Evolutionary conservation across 768 basidiomycete genomes (phyloP), one percentile per base, ranked within the genome.

Genomic region (Panellus pusillus): DNA sequence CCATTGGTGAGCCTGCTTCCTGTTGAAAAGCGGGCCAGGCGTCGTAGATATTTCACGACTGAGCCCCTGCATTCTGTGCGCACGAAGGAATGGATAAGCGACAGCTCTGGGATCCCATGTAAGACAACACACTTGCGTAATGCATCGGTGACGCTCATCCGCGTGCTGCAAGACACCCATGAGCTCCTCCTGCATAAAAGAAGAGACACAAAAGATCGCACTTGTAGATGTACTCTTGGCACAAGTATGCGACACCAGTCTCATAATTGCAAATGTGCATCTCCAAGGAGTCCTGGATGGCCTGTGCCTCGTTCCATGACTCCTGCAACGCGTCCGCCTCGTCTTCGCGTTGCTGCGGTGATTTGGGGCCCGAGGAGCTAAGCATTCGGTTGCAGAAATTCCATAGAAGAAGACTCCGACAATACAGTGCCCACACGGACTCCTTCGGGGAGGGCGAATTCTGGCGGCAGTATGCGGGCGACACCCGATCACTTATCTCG

Each of bases 361-460:
- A 15, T 62, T 60, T 35, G 12, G 44, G 32, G 13, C 32, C 27
- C 24, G 55, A 28, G 12, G 74, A 73, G 50, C 74, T 72, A 45
- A 79, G 65, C 24, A 84, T 70, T 3, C 81, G 80, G 44, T 77
- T 75, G 58, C 82, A 84, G 63, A 83, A 86, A 61, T 81, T 87
- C 88, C 89, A 92, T 4, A 91, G 73, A 9, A 92, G 77, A 86
- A 91, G 87, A 65, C 82, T 83, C 31, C 90, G 83, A 68, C 88
- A 90, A 62, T 89, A 89, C 24, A 92, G 72, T 0, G 87, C 89
- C 89, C 89, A 91, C 1, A 92, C 77, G 14, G 85, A 84, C 57
- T 91, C 87, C 65, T 90, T 91, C 14, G 84, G 77, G 15, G 84
- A 84, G 31, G 76, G 76, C 29, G 71, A 69, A 50, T 75, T 72